phyloP scores from a whole-genome alignment of 495 filamentous ascomycete species.

The Cryomyces antarcticus region DNA sequence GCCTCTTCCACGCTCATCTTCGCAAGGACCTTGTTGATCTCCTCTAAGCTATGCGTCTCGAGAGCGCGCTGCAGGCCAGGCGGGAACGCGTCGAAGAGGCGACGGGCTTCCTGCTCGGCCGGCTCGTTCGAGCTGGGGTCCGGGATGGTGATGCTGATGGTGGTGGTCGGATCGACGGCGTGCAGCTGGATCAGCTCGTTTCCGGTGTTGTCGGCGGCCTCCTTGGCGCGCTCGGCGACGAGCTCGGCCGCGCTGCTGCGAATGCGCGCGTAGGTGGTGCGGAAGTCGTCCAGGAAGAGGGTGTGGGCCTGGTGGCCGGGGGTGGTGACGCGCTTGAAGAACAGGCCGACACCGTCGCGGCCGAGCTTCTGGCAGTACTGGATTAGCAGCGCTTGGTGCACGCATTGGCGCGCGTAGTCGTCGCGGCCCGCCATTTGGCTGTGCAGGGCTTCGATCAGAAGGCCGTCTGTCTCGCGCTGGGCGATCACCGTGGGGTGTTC shows the following conservation, averaged over 20 bases:
- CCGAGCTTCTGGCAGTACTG: slow-evolving; percentile 89
- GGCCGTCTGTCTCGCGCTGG: slow-evolving; percentile 78
- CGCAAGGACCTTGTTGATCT: slow-evolving; percentile 89
- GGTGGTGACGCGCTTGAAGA: slow-evolving; percentile 92
- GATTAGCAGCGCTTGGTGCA: slow-evolving; percentile 78
- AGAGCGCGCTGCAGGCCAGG: slow-evolving; percentile 63
- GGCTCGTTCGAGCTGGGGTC: slow-evolving; percentile 38
- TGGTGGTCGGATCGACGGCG: slow-evolving; percentile 81
- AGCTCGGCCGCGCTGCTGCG: slow-evolving; percentile 61
- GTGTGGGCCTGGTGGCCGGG: slow-evolving; percentile 78
- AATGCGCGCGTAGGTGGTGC: slow-evolving; percentile 66
- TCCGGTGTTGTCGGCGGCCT: slow-evolving; percentile 31
- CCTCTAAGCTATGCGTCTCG: slow-evolving; percentile 66
- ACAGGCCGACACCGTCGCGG: slow-evolving; percentile 69
- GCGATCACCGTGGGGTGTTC: slow-evolving; percentile 54
- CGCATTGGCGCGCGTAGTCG: slow-evolving; percentile 65
- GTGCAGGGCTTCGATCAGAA: slow-evolving; percentile 82
- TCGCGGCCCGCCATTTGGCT: slow-evolving; percentile 52
- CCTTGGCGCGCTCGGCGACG: slow-evolving; percentile 41
- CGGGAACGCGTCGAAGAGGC: slow-evolving; percentile 68
- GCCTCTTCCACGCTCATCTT: slow-evolving; percentile 86
- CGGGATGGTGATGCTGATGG: slow-evolving; percentile 72
- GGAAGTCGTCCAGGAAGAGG: slow-evolving; percentile 82
- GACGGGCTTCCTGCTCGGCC: slow-evolving; percentile 40
- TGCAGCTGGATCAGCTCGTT: slow-evolving; percentile 95